Evolutionary conservation across 345 rosid genomes (phyloP), one percentile per base, ranked within the genome.

Genomic region (Pistacia integerrima): DNA sequence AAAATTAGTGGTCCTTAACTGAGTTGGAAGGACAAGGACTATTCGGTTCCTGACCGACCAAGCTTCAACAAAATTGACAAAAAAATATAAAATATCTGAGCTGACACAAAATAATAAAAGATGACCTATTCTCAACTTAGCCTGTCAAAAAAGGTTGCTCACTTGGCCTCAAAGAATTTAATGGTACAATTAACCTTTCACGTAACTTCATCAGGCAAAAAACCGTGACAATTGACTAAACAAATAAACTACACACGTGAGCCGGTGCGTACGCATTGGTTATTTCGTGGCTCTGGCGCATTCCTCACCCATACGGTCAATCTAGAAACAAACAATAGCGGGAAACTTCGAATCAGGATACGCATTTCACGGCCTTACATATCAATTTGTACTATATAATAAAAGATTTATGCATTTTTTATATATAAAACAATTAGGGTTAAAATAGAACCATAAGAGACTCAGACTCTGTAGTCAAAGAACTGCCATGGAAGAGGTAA

Each of bases 401-500:
- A 52, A 52, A 52, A 52, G 3, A 51, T 51, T 11, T 11, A 36
- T 66, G 4, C 46, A 11, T 44, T 25, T 12, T 2, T 3, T 73
- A 12, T 62, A 25, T 18, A 9, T 2, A 6, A 0, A 6, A 13
- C 64, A 14, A 7, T 52, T 74, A 74, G 77, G 77, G 77, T 63
- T 74, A 5, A 18, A 70, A 44, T 8, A 4, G 4, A n/a, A 8
- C 11, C 6, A 41, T 2, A 30, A 52, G 16, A 46, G 16, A 56
- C 69, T 66, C 36, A 12, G 55, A 48, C 8, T 14, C 22, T 17
- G 57, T 4, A 16, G 20, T 17, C 16, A 36, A 52, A 13, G 35
- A 11, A 52, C 22, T 12, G 74, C 80, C 73, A 88, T 88, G 96
- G 89, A 91, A 10, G 91, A 89, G 77, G 97, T 90, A 65, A 89